Base-by-base conservation (phyloP, 2,329 filamentous ascomycete genomes). In the Fusarium fujikuroi region DNA sequence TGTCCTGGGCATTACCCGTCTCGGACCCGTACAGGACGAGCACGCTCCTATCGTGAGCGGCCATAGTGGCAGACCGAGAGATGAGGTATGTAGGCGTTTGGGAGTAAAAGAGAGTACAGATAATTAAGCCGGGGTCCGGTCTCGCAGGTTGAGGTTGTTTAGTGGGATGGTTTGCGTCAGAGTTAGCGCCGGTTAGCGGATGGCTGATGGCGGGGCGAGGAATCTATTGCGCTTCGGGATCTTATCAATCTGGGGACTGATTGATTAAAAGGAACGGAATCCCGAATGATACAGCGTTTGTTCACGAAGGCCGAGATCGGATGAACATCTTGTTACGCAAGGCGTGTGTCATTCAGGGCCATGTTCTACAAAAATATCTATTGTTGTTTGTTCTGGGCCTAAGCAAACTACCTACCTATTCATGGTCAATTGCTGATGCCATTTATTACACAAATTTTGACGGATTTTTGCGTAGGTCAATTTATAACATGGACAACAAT, bases 1-100 rank as follows among this genome's bases (percentile, higher is more conserved):
- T 90, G 82, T 98, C 95, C 82, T 97, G 93, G 61, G 94, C 92
- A 79, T 96, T 98, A 63, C 96, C 96, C 28, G 95, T 98, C 85
- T 99, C 96, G 43, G 95, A 97, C 62, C 94, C 96, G 83, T 97
- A 99, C 39, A 97, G 87, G 65, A 99, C 87, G 74, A 97, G 88
- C 56, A 88, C 81, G 66, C 83, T 84, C 74, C 88, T 73, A 39
- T 77, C 74, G 19, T 75, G 58, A 57, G 74, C 73, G 47, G 78
- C 74, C 75, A 81, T 82, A 32, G n/a, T 32, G 30, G 37, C 23
- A 30, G 39, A 23, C n/a, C 32, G n/a, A n/a, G 37, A 53, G 56
- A 25, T 40, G 28, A n/a, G 46, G 21, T n/a, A 34, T 14, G 11
- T 37, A 43, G 6, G 34, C 16, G 19, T 28, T 28, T 53, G 19